Base-by-base conservation (phyloP, 768 basidiomycete genomes). In the Rhodotorula taiwanensis region DNA sequence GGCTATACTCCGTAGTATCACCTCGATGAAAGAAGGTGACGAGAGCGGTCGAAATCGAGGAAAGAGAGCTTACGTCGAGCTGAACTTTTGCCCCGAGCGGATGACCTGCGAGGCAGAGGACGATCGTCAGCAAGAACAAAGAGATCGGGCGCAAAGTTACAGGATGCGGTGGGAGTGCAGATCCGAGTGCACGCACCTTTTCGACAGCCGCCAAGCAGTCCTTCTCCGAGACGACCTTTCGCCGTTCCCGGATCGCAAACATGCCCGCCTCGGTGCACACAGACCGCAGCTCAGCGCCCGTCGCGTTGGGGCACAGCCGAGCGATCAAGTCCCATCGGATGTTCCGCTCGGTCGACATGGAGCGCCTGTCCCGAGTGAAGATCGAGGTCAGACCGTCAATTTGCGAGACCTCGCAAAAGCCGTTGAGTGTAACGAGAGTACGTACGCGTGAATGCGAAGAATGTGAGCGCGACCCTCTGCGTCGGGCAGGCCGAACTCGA, bases 201-300 rank as follows among this genome's bases (percentile, higher is more conserved):
- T 99, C 95, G 4, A 99, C 94, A 16, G 92, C 88, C 69, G 95
- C 92, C 75, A 99, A 79, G 79, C 97, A 99, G 77, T 99, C 95
- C 58, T 90, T 86, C 75, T 99, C 95, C 9, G 91, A 91, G 1
- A 93, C 92, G 2, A 98, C 91, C 76, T 98, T 98, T 77, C 95
- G 81, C 71, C 95, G 81, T 49, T 90, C 88, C 62, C 95, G 87
- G 74, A 99, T 99, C 3, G 95, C 94, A 77, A 94, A 99, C 95
- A 99, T 98, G n/a, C 95, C 95, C 52, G 95, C 95, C 49, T 99
- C 94, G 14, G 94, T 99, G 21, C 93, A 92, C 13, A 99, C 95
- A 30, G 89, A 91, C 51, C 93, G 86, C 62, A 99, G 77, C 77
- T 99, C 95, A n/a, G 95, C 95, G 62, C 95, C 95, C 16, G 95